phyloP scores from a whole-genome alignment of 768 basidiomycete species.

The Podaxis pistillaris region DNA sequence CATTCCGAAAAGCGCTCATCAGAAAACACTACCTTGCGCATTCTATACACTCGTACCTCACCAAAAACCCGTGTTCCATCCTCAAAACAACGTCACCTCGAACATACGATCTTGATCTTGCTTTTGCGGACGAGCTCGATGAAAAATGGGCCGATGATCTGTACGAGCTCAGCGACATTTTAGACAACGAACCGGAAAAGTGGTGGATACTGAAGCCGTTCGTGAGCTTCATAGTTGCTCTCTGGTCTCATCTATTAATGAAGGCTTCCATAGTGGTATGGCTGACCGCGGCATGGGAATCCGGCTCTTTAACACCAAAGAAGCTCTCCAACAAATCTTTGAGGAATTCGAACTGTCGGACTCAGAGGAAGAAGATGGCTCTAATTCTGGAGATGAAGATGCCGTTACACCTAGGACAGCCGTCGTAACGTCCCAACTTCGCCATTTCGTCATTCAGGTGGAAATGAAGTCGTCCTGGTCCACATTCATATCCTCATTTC shows the following conservation, averaged over 20 bases:
- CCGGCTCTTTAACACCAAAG: slow-evolving; percentile 79
- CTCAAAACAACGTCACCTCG: slow-evolving; percentile 59
- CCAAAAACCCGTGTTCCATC: slow-evolving; percentile 62
- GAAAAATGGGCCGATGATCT: slow-evolving; percentile 93
- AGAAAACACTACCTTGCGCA: slow-evolving; percentile 90
- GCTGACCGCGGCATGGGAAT: slow-evolving; percentile 96
- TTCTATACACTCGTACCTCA: slow-evolving; percentile 66
- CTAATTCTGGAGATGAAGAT: slow-evolving; percentile 37
- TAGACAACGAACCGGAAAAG: slow-evolving; percentile 42
- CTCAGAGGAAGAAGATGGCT: slow-evolving; percentile 42
- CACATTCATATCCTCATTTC: background rate
- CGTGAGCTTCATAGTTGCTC: slow-evolving; percentile 18
- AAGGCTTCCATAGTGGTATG: slow-evolving; percentile 59
- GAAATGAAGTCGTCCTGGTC: slow-evolving; percentile 12
- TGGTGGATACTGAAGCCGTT: slow-evolving; percentile 98
- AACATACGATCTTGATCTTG: slow-evolving; percentile 84
- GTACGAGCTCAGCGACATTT: slow-evolving; percentile 72
- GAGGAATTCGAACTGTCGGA: slow-evolving; percentile 70
- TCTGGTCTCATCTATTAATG: slow-evolving; percentile 9
- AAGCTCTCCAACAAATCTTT: slow-evolving; percentile 71
- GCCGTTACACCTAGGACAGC: slow-evolving; percentile 37
- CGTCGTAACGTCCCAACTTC: slow-evolving; percentile 80
- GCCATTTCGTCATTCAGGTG: slow-evolving; percentile 97
- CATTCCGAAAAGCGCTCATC: slow-evolving; percentile 90
- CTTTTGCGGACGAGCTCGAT: slow-evolving; percentile 91